phyloP scores from a whole-genome alignment of 441 rosid species.

The Iberis amara region DNA sequence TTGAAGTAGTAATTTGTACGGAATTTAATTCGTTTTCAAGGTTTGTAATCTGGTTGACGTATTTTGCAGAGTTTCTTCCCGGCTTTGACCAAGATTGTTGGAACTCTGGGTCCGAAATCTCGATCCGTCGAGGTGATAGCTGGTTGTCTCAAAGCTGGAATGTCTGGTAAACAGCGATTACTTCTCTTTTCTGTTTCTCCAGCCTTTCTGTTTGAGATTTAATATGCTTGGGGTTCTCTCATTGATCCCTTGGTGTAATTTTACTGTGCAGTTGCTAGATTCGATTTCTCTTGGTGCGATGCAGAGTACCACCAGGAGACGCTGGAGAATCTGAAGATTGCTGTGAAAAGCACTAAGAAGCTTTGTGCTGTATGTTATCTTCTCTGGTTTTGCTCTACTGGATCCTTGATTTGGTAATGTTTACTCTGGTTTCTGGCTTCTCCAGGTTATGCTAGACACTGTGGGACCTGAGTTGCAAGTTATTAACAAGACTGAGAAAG shows the following conservation, averaged over 20 bases:
- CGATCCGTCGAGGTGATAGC: slow-evolving; percentile 75
- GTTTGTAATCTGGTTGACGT: neutral
- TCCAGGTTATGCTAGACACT: slow-evolving; percentile 92
- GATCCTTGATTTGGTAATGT: slow-evolving; percentile 7
- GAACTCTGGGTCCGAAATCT: slow-evolving; percentile 91
- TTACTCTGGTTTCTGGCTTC: neutral
- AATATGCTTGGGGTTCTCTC: neutral
- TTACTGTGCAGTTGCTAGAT: slow-evolving; percentile 54
- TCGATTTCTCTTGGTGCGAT: slow-evolving; percentile 87
- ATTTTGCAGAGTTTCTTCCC: slow-evolving; percentile 72
- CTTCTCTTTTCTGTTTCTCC: neutral
- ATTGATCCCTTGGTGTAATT: slow-evolving; percentile 13
- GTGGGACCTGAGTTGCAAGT: slow-evolving; percentile 92
- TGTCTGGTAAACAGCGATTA: slow-evolving; percentile 58
- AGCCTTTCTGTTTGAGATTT: neutral
- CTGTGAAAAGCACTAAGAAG: slow-evolving; percentile 83
- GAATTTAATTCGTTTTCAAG: too few relatives aligned
- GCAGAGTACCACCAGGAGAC: slow-evolving; percentile 82
- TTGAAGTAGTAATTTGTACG: too few relatives aligned
- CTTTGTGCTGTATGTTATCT: slow-evolving; percentile 72
- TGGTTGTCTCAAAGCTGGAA: slow-evolving; percentile 85
- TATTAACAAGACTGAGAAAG: slow-evolving; percentile 59
- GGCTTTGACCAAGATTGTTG: slow-evolving; percentile 95
- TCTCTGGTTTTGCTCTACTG: neutral
- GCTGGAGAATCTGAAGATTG: slow-evolving; percentile 68